phyloP scores from a whole-genome alignment of 1,284 basidiomycete genomes.

The Heliocybe sulcata region DNA sequence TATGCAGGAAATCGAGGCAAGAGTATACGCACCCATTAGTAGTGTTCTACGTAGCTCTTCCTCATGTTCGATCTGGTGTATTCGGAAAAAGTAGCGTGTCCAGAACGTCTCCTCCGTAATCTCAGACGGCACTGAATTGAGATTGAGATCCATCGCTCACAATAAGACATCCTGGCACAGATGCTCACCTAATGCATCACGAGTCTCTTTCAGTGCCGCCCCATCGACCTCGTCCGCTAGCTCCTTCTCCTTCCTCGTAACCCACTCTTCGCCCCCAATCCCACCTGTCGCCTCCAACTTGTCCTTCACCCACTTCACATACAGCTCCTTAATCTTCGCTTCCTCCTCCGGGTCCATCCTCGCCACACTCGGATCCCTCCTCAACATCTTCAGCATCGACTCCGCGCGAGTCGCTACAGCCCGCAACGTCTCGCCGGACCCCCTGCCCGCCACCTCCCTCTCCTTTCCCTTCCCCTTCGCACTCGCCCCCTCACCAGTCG shows the following conservation, averaged over 20 bases:
- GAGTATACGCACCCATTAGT: slow-evolving; percentile 53
- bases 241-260: slow-evolving; percentile 38
- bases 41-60: slow-evolving; percentile 78
- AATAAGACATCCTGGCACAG: neutral
- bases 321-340: slow-evolving; percentile 46
- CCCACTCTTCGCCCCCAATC: slow-evolving; percentile 49
- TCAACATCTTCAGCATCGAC: slow-evolving; percentile 66
- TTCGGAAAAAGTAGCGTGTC: slow-evolving; percentile 89
- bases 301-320: slow-evolving; percentile 49
- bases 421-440: slow-evolving; percentile 34
- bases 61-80: slow-evolving; percentile 78
- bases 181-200: slow-evolving; percentile 54
- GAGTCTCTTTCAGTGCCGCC: slow-evolving; percentile 47
- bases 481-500: slow-evolving; percentile 27
- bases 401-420: slow-evolving; percentile 73
- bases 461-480: slow-evolving; percentile 40
- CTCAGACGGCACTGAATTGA: slow-evolving; percentile 56
- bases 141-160: neutral
- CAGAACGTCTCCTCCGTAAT: slow-evolving; percentile 75
- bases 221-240: slow-evolving; percentile 48
- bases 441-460: slow-evolving; percentile 15
- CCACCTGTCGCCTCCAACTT: slow-evolving; percentile 49
- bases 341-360: slow-evolving; percentile 71
- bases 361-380: slow-evolving; percentile 71
- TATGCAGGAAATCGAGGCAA: slow-evolving; percentile 3